Base-by-base conservation (phyloP, 164 flowering plant genomes). In the Piper longum region DNA sequence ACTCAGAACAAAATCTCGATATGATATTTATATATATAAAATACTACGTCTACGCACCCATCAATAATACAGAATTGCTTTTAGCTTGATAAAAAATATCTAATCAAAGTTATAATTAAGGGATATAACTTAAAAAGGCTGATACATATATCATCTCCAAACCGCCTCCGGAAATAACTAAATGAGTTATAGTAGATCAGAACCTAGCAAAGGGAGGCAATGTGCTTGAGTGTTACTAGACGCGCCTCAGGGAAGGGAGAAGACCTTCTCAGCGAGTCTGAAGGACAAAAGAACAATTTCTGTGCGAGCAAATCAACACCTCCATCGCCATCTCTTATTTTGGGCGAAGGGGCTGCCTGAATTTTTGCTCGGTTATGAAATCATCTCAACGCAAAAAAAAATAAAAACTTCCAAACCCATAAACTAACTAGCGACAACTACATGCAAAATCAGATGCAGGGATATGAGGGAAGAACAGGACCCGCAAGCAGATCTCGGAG, bases 291-390 rank as follows among this genome's bases (percentile, higher is more conserved):
- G 60, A 57, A 41, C 5, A 12, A 26, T 57, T 57, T 5, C 39
- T 57, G 2, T 57, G 13, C 60, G 60, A 57, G 60, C 60, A 57
- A 57, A 57, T 57, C 12, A 57, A 57, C 60, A 57, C 60, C 60
- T 57, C 60, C 60, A 26, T 41, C 42, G 60, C 60, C 60, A 57
- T 26, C 14, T 26, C 60, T 57, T 57, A 26, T 57, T 41, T 18
- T 36, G 4, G 41, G 60, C 60, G 16, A 57, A 57, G 60, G 60
- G 60, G 60, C 60, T 57, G 60, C 60, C 60, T 57, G 60, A 57
- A 57, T 57, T 57, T 57, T 57, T 57, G 60, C 60, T 57, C 60
- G 60, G 12, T 57, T n/a, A 7, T 57, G 14, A 0, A 2, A 18
- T 17, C 9, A 18, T 9, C 36, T 11, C 40, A 19, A 39, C 18